Evolutionary conservation across 805 yeast genomes (phyloP), one percentile per base, ranked within the genome.

Genomic region (Candida awuae): DNA sequence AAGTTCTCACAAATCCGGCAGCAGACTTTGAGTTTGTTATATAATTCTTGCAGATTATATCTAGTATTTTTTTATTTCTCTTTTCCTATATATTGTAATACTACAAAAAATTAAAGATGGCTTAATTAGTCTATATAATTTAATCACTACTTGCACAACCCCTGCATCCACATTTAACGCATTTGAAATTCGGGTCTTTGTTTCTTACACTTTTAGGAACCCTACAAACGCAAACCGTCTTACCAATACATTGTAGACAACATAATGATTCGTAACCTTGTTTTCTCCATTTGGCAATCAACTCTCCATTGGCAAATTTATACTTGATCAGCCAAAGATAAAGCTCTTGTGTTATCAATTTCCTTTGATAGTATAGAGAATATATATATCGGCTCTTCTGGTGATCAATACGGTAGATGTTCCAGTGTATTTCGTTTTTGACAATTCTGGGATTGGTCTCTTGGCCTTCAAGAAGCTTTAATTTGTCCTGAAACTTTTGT

Each of bases 241-340:
- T 75, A 49, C 79, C 82, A 25, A 87, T 84, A 55, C 97, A 87
- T 46, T 72, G 69, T 43, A 87, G 58, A 55, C 97, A 87, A 54
- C 97, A 87, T 34, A 87, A 62, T 40, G 80, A 73, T 54, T 87
- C 96, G 56, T 87, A 87, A 8, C 96, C 96, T 46, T 53, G 57
- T 37, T 63, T 65, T 38, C 56, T 56, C 68, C 68, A 65, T 65
- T 80, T 87, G 17, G 95, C 90, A 22, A 87, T 84, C 40, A 87
- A 61, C 32, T 75, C 70, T 6, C 66, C 73, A 53, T 87, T 90
- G 2, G 74, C 83, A 45, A 75, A 73, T 42, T 74, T 72, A 48
- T 83, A 77, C 49, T 71, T 71, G 32, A 85, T 51, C 16, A 86
- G 61, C 81, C 86, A 87, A 32, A 77, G 77, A 57, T 84, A 87